Percentiles rank a stretch among this genome's conserved stretches.
Evolutionary conservation across 2,329 filamentous ascomycete genomes (phyloP).

Genomic region (Madurella fahalii): DNA sequence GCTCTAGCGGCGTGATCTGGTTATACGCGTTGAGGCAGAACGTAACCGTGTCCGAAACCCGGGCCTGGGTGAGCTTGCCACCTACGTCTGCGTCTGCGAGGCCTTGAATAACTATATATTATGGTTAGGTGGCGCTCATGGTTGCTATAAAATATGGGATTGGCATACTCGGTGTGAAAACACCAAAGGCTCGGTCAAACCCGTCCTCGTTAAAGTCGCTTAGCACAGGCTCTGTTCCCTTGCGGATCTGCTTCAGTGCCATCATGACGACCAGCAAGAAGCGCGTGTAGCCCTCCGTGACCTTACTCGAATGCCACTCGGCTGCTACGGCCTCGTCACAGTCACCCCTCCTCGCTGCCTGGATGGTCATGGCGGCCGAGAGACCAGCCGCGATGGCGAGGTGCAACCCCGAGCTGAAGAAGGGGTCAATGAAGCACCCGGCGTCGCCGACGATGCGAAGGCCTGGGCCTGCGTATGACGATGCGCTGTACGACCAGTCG

Average conservation of each 20-base stretch:
- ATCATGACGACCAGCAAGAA: slow-evolving; percentile 42
- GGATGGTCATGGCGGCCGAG: slow-evolving; percentile 43
- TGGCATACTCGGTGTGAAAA: slow-evolving; percentile 31
- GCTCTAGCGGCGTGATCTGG: slow-evolving; percentile 6
- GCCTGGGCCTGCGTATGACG: slow-evolving; percentile 37
- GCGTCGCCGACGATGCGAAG: slow-evolving; percentile 43
- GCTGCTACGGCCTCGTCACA: slow-evolving; percentile 35
- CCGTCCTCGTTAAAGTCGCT: slow-evolving; percentile 39
- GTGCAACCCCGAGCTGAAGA: slow-evolving; percentile 46
- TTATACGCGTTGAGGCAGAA: slow-evolving; percentile 34
- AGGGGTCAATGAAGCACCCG: slow-evolving; percentile 46
- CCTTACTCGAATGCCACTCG: slow-evolving; percentile 43
- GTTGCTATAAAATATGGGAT: not conserved
- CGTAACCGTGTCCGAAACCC: slow-evolving; percentile 29
- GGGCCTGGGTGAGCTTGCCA: slow-evolving; percentile 28
- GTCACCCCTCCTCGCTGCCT: slow-evolving; percentile 37
- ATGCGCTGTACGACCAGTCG: slow-evolving; percentile 45
- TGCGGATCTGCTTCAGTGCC: slow-evolving; percentile 38
- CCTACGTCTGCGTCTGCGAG: slow-evolving; percentile 12
- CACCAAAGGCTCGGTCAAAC: slow-evolving; percentile 41
- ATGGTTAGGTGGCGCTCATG: not conserved
- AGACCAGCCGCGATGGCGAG: slow-evolving; percentile 41
- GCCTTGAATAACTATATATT: slow-evolving; percentile 35
- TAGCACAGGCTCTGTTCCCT: slow-evolving; percentile 37
- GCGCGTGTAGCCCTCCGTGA: slow-evolving; percentile 42